Conservation (phyloP, 495 filamentous ascomycete species). For the Pyronema domesticum region DNA sequence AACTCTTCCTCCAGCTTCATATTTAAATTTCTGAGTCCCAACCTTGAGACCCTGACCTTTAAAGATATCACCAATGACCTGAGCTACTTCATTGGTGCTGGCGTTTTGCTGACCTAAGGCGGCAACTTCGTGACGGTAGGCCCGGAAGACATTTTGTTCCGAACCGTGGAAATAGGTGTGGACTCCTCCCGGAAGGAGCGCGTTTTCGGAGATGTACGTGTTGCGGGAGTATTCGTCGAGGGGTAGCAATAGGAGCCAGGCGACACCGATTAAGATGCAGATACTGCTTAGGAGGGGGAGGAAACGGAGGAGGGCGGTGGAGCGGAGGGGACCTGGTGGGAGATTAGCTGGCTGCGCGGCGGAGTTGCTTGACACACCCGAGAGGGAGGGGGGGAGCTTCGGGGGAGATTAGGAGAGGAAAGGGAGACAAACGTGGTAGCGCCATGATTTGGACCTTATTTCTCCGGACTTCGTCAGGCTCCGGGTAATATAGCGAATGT, state of each 20-base stretch:
- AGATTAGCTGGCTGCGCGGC: not conserved
- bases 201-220: conserved; percentile 97
- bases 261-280: conserved; percentile 75
- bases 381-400: too few relatives aligned
- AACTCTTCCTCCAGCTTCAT: conserved; percentile 47
- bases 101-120: conserved; percentile 28
- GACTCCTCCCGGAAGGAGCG: conserved; percentile 84
- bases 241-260: conserved; percentile 84
- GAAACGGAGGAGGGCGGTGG: conserved; percentile 50
- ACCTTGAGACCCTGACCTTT: conserved; percentile 64
- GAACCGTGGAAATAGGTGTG: conserved; percentile 94
- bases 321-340: conserved; percentile 27
- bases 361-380: too few relatives aligned
- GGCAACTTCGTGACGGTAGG: conserved; percentile 71
- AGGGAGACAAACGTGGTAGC: too few relatives aligned
- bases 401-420: too few relatives aligned
- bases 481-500: too few relatives aligned
- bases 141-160: conserved; percentile 87
- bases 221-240: conserved; percentile 77
- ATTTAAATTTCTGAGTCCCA: conserved; percentile 66
- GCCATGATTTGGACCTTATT: too few relatives aligned
- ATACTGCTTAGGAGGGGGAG: conserved; percentile 70
- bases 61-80: conserved; percentile 56
- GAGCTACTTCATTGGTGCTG: conserved; percentile 14
- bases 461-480: too few relatives aligned